Evolutionary conservation across 768 basidiomycete species (phyloP).

Genomic region (Mycena floridula): DNA sequence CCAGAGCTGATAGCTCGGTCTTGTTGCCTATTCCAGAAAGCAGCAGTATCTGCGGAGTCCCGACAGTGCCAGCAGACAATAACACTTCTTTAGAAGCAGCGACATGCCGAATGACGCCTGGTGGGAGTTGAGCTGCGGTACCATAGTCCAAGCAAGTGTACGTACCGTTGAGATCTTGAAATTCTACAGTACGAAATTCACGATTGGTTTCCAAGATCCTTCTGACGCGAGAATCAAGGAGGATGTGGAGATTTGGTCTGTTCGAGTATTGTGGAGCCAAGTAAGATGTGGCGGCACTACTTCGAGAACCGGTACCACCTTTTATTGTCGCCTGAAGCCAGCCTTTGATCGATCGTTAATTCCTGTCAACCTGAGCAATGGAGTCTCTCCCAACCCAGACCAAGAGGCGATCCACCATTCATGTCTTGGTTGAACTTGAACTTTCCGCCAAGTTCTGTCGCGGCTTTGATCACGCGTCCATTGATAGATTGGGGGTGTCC

Average conservation of each 20-base stretch:
- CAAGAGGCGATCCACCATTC: slow-evolving; percentile 35
- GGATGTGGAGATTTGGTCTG: slow-evolving; percentile 17
- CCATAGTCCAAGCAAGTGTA: not conserved
- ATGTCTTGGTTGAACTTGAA: slow-evolving; percentile 36
- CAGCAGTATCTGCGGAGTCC: slow-evolving; percentile 15
- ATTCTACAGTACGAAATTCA: slow-evolving; percentile 1
- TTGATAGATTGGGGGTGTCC: slow-evolving; percentile 21
- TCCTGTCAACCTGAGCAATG: not conserved
- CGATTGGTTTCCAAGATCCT: slow-evolving; percentile 9
- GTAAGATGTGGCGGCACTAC: slow-evolving; percentile 18
- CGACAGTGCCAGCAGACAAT: slow-evolving; percentile 19
- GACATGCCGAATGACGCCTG: slow-evolving; percentile 6
- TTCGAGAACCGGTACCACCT: slow-evolving; percentile 16
- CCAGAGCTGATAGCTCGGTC: not conserved
- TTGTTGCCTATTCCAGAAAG: slow-evolving; percentile 14
- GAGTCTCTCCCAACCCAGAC: slow-evolving; percentile 25
- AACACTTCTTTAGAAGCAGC: slow-evolving; percentile 17
- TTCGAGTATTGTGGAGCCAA: slow-evolving; percentile 12
- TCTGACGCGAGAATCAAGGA: slow-evolving; percentile 14
- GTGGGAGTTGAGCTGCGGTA: too few relatives aligned
- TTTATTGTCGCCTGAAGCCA: slow-evolving; percentile 15
- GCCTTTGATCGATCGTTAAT: slow-evolving; percentile 4
- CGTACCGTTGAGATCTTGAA: slow-evolving; percentile 1
- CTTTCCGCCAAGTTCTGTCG: slow-evolving; percentile 24
- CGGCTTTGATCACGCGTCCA: slow-evolving; percentile 25